Percentiles rank a stretch among this genome's conserved stretches.
Evolutionary conservation across 1,284 basidiomycete species (phyloP).

Genomic region (Ustilago curta): DNA sequence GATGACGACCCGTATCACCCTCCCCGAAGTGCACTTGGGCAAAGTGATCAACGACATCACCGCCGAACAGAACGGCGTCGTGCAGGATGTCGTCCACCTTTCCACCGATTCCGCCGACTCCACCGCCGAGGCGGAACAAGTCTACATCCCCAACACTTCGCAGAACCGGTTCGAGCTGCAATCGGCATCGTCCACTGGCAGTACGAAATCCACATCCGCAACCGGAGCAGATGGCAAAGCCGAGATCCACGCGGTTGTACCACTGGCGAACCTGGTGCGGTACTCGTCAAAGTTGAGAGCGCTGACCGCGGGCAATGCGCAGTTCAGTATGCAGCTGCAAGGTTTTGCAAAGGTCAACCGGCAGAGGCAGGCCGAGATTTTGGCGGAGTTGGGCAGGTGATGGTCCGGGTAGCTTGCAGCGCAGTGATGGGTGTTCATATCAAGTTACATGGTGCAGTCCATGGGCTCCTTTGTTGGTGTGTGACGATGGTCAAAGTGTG

Average conservation of each 20-base stretch:
- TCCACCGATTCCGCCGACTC: slow-evolving; percentile 62
- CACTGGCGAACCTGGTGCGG: slow-evolving; percentile 82
- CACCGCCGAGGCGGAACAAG: slow-evolving; percentile 72
- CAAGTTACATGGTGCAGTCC: too few species aligned
- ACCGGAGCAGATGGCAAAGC: slow-evolving; percentile 47
- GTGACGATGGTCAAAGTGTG: too few species aligned
- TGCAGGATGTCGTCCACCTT: slow-evolving; percentile 64
- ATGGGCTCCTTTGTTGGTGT: too few species aligned
- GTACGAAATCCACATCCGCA: slow-evolving; percentile 49
- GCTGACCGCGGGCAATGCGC: slow-evolving; percentile 82
- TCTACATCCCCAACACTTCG: slow-evolving; percentile 78
- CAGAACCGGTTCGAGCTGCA: slow-evolving; percentile 75
- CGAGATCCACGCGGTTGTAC: slow-evolving; percentile 74
- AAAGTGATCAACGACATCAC: slow-evolving; percentile 64
- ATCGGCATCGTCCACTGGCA: slow-evolving; percentile 70
- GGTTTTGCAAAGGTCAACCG: slow-evolving; percentile 75
- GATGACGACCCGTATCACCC: slow-evolving; percentile 60
- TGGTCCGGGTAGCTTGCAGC: background rate
- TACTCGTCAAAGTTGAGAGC: slow-evolving; percentile 83
- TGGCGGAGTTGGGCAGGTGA: slow-evolving; percentile 50
- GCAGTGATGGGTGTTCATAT: too few species aligned
- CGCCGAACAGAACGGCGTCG: slow-evolving; percentile 58
- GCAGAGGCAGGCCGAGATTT: slow-evolving; percentile 55
- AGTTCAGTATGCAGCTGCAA: slow-evolving; percentile 81
- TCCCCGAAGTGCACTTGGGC: slow-evolving; percentile 52